phyloP scores from a whole-genome alignment of 2,329 filamentous ascomycete genomes.

The Gnomoniopsis sp. region DNA sequence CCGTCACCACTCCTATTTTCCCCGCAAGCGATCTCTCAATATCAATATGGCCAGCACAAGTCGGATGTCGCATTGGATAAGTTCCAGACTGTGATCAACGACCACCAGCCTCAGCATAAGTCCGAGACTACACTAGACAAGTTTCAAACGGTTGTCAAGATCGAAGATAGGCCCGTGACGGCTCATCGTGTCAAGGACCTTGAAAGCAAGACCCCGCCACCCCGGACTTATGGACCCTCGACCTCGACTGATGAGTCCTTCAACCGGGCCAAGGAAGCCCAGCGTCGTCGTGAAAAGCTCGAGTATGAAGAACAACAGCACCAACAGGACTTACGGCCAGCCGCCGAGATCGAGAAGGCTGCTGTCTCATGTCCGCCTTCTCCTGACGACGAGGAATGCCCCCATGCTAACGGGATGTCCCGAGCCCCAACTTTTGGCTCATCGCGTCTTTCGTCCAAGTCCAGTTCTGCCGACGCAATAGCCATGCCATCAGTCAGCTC shows the following conservation, averaged over 20 bases:
- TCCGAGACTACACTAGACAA: conserved; percentile 42
- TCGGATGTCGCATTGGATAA: conserved; percentile 39
- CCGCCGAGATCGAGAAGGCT: conserved; percentile 26
- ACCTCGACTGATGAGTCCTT: conserved; percentile 40
- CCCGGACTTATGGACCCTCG: conserved; percentile 34
- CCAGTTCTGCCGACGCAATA: conserved; percentile 45
- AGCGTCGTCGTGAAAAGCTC: conserved; percentile 30
- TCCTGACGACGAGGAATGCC: conserved; percentile 39
- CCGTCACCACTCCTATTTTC: conserved; percentile 37
- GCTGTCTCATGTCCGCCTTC: conserved; percentile 41
- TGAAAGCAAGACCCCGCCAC: conserved; percentile 34
- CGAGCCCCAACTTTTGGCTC: conserved; percentile 41
- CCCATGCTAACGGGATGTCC: conserved; percentile 30
- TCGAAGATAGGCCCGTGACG: conserved; percentile 45
- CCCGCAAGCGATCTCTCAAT: conserved; percentile 34
- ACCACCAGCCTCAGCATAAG: conserved; percentile 26
- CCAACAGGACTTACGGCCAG: conserved; percentile 16
- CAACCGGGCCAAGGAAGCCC: conserved; percentile 32
- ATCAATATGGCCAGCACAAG: conserved; percentile 36
- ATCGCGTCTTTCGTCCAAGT: conserved; percentile 48
- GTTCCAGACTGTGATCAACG: conserved; percentile 31
- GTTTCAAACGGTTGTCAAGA: conserved; percentile 30
- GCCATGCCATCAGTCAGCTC: conserved; percentile 54
- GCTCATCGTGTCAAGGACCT: conserved; percentile 40
- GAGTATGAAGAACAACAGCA: conserved; percentile 30